phyloP scores from a whole-genome alignment of 495 filamentous ascomycete genomes.

The Amniculicola lignicola region DNA sequence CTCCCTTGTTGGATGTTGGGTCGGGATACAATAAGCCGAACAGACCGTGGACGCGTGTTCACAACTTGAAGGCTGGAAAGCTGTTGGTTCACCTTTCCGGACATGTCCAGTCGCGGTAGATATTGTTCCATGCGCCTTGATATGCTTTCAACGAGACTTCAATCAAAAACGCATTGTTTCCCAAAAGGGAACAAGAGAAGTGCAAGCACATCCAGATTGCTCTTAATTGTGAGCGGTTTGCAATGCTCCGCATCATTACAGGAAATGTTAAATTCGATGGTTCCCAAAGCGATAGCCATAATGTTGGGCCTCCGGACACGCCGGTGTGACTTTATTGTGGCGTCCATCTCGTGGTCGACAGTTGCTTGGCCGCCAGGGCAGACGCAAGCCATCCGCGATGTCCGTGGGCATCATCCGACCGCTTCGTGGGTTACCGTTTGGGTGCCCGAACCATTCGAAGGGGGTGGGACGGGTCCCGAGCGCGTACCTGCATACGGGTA shows the following conservation, averaged over 20 bases:
- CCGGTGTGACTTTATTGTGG: constrained; percentile 28
- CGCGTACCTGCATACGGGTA: constrained; percentile 32
- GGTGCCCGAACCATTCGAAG: neutral
- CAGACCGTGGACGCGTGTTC: too few species aligned
- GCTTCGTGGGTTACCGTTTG: neutral
- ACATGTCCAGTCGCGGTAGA: too few species aligned
- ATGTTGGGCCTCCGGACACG: constrained; percentile 1
- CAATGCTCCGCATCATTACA: neutral
- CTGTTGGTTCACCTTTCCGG: too few species aligned
- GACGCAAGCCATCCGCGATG: constrained; percentile 14
- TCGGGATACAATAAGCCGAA: too few species aligned
- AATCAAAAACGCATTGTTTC: too few species aligned
- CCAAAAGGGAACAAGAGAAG: too few species aligned
- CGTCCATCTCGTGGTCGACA: constrained; percentile 8
- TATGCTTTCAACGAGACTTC: too few species aligned
- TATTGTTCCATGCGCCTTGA: too few species aligned
- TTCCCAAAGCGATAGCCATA: neutral
- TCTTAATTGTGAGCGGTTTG: too few species aligned
- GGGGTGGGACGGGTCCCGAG: neutral
- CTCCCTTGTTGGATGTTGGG: too few species aligned
- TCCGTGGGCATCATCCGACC: neutral
- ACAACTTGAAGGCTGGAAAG: too few species aligned
- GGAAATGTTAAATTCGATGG: neutral
- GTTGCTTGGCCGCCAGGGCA: constrained; percentile 11
- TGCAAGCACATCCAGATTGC: too few species aligned